Conservation (phyloP, 352 stramenopile genomes). For the Globisporangium paroecandrum region DNA sequence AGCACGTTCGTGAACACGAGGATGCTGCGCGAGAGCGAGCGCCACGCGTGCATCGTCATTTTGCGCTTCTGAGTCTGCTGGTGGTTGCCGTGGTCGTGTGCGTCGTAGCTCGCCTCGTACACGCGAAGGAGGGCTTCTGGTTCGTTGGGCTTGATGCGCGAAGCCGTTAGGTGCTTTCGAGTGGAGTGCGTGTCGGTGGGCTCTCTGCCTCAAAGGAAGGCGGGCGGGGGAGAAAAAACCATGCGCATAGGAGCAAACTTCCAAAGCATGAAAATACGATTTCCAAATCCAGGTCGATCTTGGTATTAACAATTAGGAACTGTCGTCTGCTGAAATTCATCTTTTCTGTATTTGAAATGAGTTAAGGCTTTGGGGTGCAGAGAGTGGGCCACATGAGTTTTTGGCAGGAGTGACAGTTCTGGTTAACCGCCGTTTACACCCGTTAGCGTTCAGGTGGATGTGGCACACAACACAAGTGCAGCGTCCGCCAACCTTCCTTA, state of each 20-base stretch:
- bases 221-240: not conserved
- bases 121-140: too few relatives aligned
- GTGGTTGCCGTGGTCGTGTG: not conserved
- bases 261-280: not conserved
- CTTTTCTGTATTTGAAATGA: not conserved
- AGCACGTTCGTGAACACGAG: constrained; percentile 88
- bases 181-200: not conserved
- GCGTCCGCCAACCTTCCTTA: too few relatives aligned
- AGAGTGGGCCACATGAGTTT: not conserved
- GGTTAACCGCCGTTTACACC: too few relatives aligned
- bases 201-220: not conserved
- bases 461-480: too few relatives aligned
- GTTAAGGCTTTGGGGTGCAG: not conserved
- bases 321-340: too few relatives aligned
- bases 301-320: too few relatives aligned
- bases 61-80: not conserved
- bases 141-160: not conserved
- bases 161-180: not conserved
- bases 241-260: not conserved
- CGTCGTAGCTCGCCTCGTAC: not conserved
- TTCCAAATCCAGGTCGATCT: not conserved
- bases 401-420: not conserved
- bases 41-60: constrained; percentile 59
- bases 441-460: too few relatives aligned
- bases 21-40: constrained; percentile 70